phyloP scores from a whole-genome alignment of 2,329 filamentous ascomycete species.

The Curvularia verruculosa region DNA sequence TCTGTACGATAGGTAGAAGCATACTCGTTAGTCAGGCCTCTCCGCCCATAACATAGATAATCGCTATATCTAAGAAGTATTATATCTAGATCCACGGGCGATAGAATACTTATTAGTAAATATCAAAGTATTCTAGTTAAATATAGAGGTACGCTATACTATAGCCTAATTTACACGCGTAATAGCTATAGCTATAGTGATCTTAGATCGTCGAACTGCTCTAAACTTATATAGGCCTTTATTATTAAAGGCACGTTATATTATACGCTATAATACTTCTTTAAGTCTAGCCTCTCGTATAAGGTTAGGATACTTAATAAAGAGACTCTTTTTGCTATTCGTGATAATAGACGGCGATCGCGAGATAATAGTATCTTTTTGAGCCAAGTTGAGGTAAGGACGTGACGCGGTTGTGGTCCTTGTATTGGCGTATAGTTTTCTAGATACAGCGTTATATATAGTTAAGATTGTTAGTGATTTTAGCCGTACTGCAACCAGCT shows the following conservation, averaged over 20 bases:
- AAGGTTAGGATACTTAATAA: not conserved
- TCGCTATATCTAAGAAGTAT: not conserved
- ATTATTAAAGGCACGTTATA: not conserved
- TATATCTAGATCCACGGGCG: not conserved
- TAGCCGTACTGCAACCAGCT: not conserved
- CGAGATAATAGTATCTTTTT: not conserved
- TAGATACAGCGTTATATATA: constrained; percentile 3
- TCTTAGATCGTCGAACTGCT: not conserved
- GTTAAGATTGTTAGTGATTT: constrained; percentile 3
- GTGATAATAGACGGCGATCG: not conserved
- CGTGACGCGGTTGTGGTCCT: not conserved
- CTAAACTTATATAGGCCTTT: not conserved
- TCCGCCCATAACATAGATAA: too few species aligned
- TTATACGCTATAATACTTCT: not conserved
- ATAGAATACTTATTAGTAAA: not conserved
- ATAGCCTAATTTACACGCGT: not conserved
- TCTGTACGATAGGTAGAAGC: too few species aligned
- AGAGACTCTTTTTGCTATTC: not conserved
- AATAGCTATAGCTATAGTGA: not conserved
- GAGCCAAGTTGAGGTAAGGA: not conserved
- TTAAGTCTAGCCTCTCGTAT: not conserved
- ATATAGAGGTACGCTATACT: not conserved
- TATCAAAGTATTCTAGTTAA: not conserved
- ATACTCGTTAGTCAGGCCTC: too few species aligned
- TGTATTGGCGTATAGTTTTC: constrained; percentile 2